These are phyloP conservation scores for Plectranthus barbatus DNA, from an alignment of 257 asterid species.

Conservation along the genomic window DNA sequence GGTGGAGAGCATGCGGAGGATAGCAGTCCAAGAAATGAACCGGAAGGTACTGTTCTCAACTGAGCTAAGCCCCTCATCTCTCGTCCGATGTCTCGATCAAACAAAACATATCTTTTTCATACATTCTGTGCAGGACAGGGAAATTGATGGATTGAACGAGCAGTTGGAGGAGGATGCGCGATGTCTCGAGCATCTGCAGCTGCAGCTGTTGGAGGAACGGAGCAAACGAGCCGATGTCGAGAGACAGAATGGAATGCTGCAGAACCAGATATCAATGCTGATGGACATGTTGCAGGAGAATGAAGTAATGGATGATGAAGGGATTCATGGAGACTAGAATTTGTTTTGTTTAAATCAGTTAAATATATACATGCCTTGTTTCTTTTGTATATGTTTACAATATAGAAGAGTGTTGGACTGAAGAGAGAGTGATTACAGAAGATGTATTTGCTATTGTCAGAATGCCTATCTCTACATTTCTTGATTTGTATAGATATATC, in stretches of 20 bases:
- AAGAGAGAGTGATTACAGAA: no score
- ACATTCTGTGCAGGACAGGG: constrained; percentile 68
- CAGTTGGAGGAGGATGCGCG: constrained; percentile 84
- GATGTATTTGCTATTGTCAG: no score
- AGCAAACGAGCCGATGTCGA: constrained; percentile 85
- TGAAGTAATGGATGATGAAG: constrained; percentile 50
- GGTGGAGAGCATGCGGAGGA: constrained; percentile 94
- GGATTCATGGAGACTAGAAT: constrained; percentile 25
- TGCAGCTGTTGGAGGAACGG: constrained; percentile 86
- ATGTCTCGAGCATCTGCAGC: constrained; percentile 82
- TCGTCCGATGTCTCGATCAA: neutral
- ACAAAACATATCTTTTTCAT: neutral
- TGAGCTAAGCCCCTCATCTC: neutral
- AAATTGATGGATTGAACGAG: constrained; percentile 85
- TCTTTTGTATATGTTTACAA: no score
- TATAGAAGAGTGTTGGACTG: no score
- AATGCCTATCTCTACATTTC: no score
- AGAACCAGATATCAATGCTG: constrained; percentile 74
- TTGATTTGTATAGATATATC: no score
- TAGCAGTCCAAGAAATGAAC: constrained; percentile 94
- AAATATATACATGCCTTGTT: constrained; percentile 1
- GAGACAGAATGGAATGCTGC: constrained; percentile 72
- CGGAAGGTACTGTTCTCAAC: constrained; percentile 46
- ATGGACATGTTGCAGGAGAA: constrained; percentile 89
- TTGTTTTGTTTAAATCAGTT: neutral